Percentiles rank a stretch among this genome's conserved stretches.
Conservation (phyloP, 306 rosid genomes). For the Pachyrhizus erosus region DNA sequence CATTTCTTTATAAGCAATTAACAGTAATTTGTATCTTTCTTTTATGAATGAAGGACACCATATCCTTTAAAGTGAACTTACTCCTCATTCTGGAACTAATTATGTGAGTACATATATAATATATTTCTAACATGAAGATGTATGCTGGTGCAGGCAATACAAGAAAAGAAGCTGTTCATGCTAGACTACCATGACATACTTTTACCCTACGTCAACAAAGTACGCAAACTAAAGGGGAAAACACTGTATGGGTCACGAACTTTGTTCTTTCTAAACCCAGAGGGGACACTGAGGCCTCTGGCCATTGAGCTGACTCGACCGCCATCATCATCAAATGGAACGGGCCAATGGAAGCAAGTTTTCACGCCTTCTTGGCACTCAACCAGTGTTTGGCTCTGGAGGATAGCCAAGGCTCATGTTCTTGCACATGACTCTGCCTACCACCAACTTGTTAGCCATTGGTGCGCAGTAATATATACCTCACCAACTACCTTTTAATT, state of each 20-base stretch:
- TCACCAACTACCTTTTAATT: not conserved
- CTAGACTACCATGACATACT: slow-evolving; percentile 80
- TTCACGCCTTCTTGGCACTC: slow-evolving; percentile 68
- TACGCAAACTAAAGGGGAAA: slow-evolving; percentile 61
- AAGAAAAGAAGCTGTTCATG: slow-evolving; percentile 68
- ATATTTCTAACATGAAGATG: not conserved
- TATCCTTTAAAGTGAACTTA: not conserved
- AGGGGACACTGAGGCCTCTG: slow-evolving; percentile 68
- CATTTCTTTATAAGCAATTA: not conserved
- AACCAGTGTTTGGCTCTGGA: slow-evolving; percentile 83
- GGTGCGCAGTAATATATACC: slow-evolving; percentile 47
- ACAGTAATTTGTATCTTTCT: not conserved
- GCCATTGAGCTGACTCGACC: slow-evolving; percentile 86
- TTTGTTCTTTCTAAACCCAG: slow-evolving; percentile 70
- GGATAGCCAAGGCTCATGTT: slow-evolving; percentile 85
- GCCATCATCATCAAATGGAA: no score
- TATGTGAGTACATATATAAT: no score
- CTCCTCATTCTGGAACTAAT: not conserved
- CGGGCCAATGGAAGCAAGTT: slow-evolving; percentile 67
- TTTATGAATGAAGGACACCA: not conserved
- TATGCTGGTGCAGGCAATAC: slow-evolving; percentile 58
- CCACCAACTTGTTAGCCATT: slow-evolving; percentile 90
- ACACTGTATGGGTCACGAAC: slow-evolving; percentile 80
- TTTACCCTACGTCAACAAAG: slow-evolving; percentile 70
- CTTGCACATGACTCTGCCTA: slow-evolving; percentile 86